Percentiles rank a stretch among this genome's conserved stretches.
phyloP scores from a whole-genome alignment of 2,329 filamentous ascomycete genomes.

The Phaeophleospora eucalypticola region DNA sequence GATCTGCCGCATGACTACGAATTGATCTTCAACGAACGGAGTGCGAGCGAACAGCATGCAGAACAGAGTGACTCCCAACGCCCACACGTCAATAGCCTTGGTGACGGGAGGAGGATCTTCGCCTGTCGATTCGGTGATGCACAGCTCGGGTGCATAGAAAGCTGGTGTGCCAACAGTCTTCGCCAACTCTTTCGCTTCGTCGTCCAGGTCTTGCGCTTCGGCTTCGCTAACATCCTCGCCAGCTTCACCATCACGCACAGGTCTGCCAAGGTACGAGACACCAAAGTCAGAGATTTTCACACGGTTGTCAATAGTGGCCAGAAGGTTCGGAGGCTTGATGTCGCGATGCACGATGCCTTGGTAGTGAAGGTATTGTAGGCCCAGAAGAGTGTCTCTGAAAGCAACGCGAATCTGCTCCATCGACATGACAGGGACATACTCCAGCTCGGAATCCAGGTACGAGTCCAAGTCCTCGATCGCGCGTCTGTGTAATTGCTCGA shows the following conservation, averaged over 20 bases:
- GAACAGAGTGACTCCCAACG: conserved; percentile 90
- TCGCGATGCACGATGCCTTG: conserved; percentile 51
- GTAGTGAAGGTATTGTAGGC: conserved; percentile 76
- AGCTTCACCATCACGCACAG: conserved; percentile 60
- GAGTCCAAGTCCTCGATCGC: conserved; percentile 52
- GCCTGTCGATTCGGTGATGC: conserved; percentile 70
- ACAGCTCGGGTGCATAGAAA: conserved; percentile 95
- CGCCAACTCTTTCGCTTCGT: conserved; percentile 91
- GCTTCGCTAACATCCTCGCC: conserved; percentile 68
- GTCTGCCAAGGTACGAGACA: conserved; percentile 91
- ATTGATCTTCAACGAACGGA: conserved; percentile 90
- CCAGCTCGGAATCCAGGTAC: conserved; percentile 77
- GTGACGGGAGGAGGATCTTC: conserved; percentile 70
- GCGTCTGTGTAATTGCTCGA: conserved; percentile 46
- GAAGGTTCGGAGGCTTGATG: conserved; percentile 68
- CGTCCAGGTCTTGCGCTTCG: conserved; percentile 74
- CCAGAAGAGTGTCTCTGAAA: conserved; percentile 89
- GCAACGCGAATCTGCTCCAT: conserved; percentile 74
- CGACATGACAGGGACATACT: conserved; percentile 90
- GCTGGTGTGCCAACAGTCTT: conserved; percentile 97
- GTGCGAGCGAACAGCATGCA: conserved; percentile 92
- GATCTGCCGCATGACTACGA: conserved; percentile 85
- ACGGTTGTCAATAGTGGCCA: conserved; percentile 77
- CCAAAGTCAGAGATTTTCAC: conserved; percentile 99
- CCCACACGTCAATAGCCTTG: conserved; percentile 95